Base-by-base conservation (phyloP, 352 stramenopile genomes). In the Globisporangium emineosum region DNA sequence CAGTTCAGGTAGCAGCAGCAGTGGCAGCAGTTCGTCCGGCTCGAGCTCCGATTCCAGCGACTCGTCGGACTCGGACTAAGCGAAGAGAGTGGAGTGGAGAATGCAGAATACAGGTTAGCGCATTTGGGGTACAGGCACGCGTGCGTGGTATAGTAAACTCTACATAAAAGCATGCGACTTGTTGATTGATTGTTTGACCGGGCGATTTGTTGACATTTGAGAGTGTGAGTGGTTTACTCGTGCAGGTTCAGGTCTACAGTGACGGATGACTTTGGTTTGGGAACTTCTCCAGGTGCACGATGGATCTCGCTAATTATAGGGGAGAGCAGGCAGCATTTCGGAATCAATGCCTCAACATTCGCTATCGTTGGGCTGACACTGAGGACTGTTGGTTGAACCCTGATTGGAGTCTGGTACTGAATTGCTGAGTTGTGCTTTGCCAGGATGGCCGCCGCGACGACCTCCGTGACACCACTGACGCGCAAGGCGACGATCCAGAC, bases 61-160 rank as follows among this genome's bases (percentile, higher is more conserved):
- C 45, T 70, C 51, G 43, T 83, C 72, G 2, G 75, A 83, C 62
- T 88, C 75, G 57, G 70, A 77, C 55, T 76, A 23, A 62, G 37
- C 29, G 19, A n/a, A n/a, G n/a, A n/a, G 25, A 49, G 32, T 27
- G 29, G 19, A 27, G 53, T 29, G 53, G 19, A 30, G 33, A 17
- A 29, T 51, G 56, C 19, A 50, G 37, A 12, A 30, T n/a, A 47
- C 10, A 50, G 15, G 13, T n/a, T 47, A 47, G 40, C 6, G 40
- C 17, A 47, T 9, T 47, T 17, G 17, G 40, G 40, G 13, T 47
- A 12, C 33, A 42, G 51, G 4, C 51, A 19, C 51, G 50, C 17
- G n/a, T 1, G 19, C 10, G 29, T 30, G 57, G 25, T 55, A 62
- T 58, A 30, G 30, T 58, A 61, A 40, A 30, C 17, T 15, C 7